A percentile compares a stretch with the other conserved stretches of the same genome.
Conservation (phyloP, 306 rosid species). For the Citrullus amarus region DNA sequence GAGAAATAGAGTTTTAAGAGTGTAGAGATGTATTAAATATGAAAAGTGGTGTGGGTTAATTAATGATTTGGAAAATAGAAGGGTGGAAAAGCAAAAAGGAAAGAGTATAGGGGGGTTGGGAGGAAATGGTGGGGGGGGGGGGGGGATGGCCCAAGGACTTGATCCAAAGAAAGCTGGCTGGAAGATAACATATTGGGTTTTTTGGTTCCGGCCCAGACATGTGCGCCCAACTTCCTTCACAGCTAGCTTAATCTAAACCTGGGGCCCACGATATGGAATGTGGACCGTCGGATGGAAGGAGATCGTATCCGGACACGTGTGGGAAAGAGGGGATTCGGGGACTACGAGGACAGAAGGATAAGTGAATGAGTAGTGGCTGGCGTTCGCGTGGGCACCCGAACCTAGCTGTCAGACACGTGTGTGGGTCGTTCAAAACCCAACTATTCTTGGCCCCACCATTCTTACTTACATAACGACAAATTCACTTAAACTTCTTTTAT, state of each 20-base stretch:
- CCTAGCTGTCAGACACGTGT: constrained; percentile 67
- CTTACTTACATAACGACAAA: constrained; percentile 27
- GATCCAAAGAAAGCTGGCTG: not conserved
- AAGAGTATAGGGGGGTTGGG: too few relatives aligned
- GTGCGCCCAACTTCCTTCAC: constrained; percentile 7
- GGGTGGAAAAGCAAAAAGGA: too few relatives aligned
- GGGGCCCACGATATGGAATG: not conserved
- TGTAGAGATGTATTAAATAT: too few relatives aligned
- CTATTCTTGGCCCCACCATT: constrained; percentile 15
- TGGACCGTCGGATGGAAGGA: not conserved
- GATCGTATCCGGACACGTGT: constrained; percentile 18
- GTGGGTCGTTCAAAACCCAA: constrained; percentile 28
- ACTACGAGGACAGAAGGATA: constrained; percentile 33
- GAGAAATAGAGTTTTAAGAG: too few relatives aligned
- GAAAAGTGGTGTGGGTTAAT: too few relatives aligned
- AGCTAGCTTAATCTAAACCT: not conserved
- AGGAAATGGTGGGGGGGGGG: not conserved
- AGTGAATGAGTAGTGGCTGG: constrained; percentile 18
- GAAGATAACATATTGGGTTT: not conserved
- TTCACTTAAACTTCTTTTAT: constrained; percentile 4
- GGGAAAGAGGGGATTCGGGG: constrained; percentile 38
- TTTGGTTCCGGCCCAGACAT: not conserved
- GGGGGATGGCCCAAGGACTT: not conserved
- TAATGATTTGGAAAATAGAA: too few relatives aligned
- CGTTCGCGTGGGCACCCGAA: constrained; percentile 12